A percentile compares a stretch with the other conserved stretches of the same genome.
Conservation (phyloP, 495 filamentous ascomycete species). For the Aspergillus olivimuriae region DNA sequence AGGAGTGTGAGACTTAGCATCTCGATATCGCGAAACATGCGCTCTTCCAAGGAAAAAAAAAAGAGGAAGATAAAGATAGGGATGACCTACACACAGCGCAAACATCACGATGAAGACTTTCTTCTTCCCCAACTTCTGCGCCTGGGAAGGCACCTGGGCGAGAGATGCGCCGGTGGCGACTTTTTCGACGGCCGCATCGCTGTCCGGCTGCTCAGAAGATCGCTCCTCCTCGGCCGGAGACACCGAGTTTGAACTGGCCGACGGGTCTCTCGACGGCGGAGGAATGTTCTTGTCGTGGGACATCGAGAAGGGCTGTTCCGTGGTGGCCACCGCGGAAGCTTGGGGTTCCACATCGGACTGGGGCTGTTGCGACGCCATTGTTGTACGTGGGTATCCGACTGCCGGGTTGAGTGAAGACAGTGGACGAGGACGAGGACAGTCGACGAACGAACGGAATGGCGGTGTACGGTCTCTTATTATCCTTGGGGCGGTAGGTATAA, state of each 20-base stretch:
- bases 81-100: conserved; percentile 37
- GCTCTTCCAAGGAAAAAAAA: not conserved
- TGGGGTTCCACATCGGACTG: not conserved
- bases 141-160: conserved; percentile 34
- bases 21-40: too few species aligned
- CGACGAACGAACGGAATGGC: not conserved
- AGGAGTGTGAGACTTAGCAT: too few species aligned
- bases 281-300: too few species aligned
- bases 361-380: not conserved
- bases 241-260: too few species aligned
- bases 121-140: conserved; percentile 39
- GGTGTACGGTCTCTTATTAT: not conserved
- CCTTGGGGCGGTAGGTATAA: not conserved
- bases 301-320: not conserved
- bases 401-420: not conserved
- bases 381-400: not conserved
- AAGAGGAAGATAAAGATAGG: conserved; percentile 1
- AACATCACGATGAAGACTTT: conserved; percentile 45
- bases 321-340: not conserved
- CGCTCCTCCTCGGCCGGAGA: too few species aligned
- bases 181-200: conserved; percentile 19
- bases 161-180: conserved; percentile 18
- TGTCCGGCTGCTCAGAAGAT: not conserved
- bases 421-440: not conserved
- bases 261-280: too few species aligned